Percentiles rank a stretch among this genome's conserved stretches.
Conservation (phyloP, 306 rosid species). For the Carpinus fangiana region DNA sequence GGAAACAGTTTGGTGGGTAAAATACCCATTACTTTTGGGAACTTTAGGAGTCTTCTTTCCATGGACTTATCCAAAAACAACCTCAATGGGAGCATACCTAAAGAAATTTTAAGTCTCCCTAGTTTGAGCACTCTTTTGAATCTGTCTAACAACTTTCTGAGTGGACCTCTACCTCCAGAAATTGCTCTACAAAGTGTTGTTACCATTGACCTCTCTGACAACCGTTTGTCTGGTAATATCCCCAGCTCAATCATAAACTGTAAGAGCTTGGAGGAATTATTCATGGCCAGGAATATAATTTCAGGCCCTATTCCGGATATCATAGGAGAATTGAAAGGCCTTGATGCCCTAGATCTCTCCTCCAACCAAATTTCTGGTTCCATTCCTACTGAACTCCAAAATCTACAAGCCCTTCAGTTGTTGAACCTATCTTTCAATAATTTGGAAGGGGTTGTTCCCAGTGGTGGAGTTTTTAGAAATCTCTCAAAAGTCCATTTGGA, state of each 20-base stretch:
- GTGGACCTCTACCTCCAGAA: conserved; percentile 63
- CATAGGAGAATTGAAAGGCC: conserved; percentile 52
- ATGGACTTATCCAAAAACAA: conserved; percentile 66
- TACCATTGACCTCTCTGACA: conserved; percentile 58
- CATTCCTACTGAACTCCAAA: conserved; percentile 59
- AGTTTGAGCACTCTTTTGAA: conserved; percentile 55
- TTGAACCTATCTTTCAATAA: conserved; percentile 67
- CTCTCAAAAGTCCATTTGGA: conserved; percentile 46
- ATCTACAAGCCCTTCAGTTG: conserved; percentile 36
- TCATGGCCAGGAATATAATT: conserved; percentile 48
- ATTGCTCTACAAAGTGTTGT: conserved; percentile 37
- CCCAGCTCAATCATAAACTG: conserved; percentile 53
- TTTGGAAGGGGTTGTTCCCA: conserved; percentile 63
- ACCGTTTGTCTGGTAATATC: conserved; percentile 50
- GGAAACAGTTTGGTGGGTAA: conserved; percentile 47
- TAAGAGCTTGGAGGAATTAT: conserved; percentile 53
- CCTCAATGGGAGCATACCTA: conserved; percentile 61
- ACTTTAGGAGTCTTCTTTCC: conserved; percentile 45
- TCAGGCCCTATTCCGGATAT: conserved; percentile 61
- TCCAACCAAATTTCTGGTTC: conserved; percentile 68
- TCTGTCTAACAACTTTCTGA: conserved; percentile 58
- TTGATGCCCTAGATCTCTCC: conserved; percentile 64
- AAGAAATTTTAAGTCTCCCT: conserved; percentile 49
- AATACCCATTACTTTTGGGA: conserved; percentile 51
- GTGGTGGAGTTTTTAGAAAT: conserved; percentile 51